Evolutionary conservation across 352 stramenopile species (phyloP).

Genomic region (Globisporangium viniferum): DNA sequence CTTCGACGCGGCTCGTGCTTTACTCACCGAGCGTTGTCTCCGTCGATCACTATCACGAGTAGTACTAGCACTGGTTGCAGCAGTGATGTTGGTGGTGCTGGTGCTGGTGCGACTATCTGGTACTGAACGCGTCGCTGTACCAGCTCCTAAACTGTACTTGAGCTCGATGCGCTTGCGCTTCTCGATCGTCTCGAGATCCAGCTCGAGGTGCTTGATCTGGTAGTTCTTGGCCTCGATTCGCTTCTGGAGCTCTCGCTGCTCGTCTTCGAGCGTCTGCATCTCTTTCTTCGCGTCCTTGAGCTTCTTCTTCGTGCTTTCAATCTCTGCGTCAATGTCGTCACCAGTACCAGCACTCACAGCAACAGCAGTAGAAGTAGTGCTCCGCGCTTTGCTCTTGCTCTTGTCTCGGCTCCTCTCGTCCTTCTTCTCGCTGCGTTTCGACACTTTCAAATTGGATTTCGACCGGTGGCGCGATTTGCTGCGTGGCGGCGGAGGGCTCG

Average conservation of each 20-base stretch:
- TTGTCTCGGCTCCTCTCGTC: conserved; percentile 19
- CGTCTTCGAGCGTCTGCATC: conserved; percentile 32
- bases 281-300: conserved; percentile 45
- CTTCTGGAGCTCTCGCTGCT: conserved; percentile 34
- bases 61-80: neutral
- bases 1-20: conserved; percentile 31
- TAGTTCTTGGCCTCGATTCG: conserved; percentile 53
- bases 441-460: conserved; percentile 7
- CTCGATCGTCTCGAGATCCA: conserved; percentile 53
- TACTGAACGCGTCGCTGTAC: neutral
- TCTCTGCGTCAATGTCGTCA: conserved; percentile 47
- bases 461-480: conserved; percentile 1
- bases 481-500: neutral
- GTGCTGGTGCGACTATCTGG: neutral
- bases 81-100: neutral
- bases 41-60: conserved; percentile 13
- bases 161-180: conserved; percentile 50
- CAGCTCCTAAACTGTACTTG: conserved; percentile 20
- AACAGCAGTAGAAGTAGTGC: neutral
- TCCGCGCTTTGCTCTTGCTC: conserved; percentile 19
- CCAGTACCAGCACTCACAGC: conserved; percentile 6
- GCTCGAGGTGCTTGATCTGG: conserved; percentile 63
- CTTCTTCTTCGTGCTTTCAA: conserved; percentile 40
- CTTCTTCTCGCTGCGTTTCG: conserved; percentile 17
- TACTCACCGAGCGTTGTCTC: conserved; percentile 30